Evolutionary conservation across 1,139 yeast species (phyloP).

Genomic region (Pichia sp.): DNA sequence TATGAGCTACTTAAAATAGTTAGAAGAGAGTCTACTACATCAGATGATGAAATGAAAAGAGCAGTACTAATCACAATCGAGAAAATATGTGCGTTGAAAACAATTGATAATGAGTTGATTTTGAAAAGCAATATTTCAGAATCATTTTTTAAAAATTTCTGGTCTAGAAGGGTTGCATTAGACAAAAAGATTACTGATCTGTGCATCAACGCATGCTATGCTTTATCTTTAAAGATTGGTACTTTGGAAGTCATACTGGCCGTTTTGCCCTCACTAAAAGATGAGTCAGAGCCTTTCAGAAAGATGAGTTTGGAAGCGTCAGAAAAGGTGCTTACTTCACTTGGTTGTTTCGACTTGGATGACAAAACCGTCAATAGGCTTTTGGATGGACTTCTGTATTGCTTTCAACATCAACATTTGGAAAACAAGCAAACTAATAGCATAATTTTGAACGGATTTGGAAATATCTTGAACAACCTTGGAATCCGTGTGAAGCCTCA

Average conservation of each 20-base stretch:
- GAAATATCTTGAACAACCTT: conserved; percentile 60
- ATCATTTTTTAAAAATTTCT: conserved; percentile 66
- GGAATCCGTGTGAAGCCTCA: conserved; percentile 72
- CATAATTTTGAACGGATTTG: conserved; percentile 60
- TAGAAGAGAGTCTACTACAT: conserved; percentile 68
- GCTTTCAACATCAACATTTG: conserved; percentile 68
- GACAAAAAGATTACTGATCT: conserved; percentile 51
- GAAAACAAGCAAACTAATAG: conserved; percentile 38
- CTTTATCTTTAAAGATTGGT: conserved; percentile 66
- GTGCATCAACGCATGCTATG: conserved; percentile 72
- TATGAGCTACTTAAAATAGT: conserved; percentile 65
- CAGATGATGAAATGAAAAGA: conserved; percentile 86
- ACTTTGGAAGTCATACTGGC: conserved; percentile 55
- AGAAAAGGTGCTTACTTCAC: conserved; percentile 41
- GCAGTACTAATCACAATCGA: conserved; percentile 62
- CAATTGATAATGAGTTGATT: conserved; percentile 45
- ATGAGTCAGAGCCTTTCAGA: conserved; percentile 77
- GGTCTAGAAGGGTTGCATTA: conserved; percentile 70
- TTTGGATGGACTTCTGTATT: conserved; percentile 77
- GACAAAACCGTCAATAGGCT: conserved; percentile 61
- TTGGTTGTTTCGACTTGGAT: conserved; percentile 50
- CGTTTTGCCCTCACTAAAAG: conserved; percentile 60
- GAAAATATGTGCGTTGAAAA: conserved; percentile 52
- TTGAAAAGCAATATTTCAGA: conserved; percentile 47
- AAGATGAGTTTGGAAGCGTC: conserved; percentile 75